Evolutionary conservation across 345 rosid genomes (phyloP).

Genomic region (Rhizophora apiculata): DNA sequence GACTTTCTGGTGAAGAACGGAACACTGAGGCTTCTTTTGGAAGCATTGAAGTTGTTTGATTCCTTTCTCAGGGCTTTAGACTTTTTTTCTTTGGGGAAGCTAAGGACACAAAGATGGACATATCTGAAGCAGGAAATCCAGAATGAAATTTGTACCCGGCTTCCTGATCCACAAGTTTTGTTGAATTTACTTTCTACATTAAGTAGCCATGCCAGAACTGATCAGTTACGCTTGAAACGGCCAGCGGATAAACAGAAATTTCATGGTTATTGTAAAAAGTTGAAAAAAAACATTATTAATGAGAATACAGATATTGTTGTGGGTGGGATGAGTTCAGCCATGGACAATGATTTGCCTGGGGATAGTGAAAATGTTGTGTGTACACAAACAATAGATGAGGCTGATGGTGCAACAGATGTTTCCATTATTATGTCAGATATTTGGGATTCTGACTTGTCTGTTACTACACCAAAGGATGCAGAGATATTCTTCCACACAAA

Average conservation of each 20-base stretch:
- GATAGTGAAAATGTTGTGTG: slow-evolving; percentile 31
- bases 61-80: slow-evolving; percentile 48
- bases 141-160: slow-evolving; percentile 60
- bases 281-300: slow-evolving; percentile 30
- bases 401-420: slow-evolving; percentile 44
- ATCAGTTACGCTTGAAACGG: slow-evolving; percentile 44
- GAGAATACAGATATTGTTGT: slow-evolving; percentile 58
- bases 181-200: slow-evolving; percentile 56
- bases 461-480: slow-evolving; percentile 47
- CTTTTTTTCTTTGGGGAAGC: slow-evolving; percentile 25
- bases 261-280: slow-evolving; percentile 33
- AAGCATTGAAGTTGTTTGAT: slow-evolving; percentile 67
- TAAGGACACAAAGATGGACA: slow-evolving; percentile 36
- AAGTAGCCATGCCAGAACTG: slow-evolving; percentile 29
- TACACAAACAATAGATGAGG: slow-evolving; percentile 30
- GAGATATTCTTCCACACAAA: slow-evolving; percentile 58
- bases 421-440: slow-evolving; percentile 48
- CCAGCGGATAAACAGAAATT: slow-evolving; percentile 33
- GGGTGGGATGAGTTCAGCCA: slow-evolving; percentile 47
- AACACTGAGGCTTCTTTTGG: slow-evolving; percentile 74
- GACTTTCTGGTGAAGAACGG: slow-evolving; percentile 80
- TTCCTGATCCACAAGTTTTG: slow-evolving; percentile 83
- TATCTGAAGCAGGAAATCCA: slow-evolving; percentile 55
- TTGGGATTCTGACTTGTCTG: slow-evolving; percentile 54
- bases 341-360: slow-evolving; percentile 29